phyloP scores from a whole-genome alignment of 768 basidiomycete species.

The Neoboletus subvelutipes region DNA sequence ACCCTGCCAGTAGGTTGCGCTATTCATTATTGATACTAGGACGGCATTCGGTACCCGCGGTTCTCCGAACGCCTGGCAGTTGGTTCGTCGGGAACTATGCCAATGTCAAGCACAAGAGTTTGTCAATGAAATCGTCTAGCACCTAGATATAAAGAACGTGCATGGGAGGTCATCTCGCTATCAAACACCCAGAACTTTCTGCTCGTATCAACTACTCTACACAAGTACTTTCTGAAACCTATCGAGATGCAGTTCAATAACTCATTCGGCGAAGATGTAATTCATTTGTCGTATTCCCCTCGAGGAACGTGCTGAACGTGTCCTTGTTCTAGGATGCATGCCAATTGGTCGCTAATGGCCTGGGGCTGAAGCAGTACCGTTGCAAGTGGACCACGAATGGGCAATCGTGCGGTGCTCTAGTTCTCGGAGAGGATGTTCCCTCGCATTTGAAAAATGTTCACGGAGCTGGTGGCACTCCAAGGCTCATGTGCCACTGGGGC shows the following conservation, averaged over 20 bases:
- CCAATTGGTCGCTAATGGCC: slow-evolving; percentile 9
- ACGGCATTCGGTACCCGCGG: not conserved
- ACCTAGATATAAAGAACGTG: slow-evolving; percentile 13
- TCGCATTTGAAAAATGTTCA: slow-evolving; percentile 18
- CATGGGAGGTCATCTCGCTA: not conserved
- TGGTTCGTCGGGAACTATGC: slow-evolving; percentile 19
- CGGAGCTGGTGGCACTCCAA: not conserved
- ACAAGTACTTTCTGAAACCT: not conserved
- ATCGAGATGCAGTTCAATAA: slow-evolving; percentile 8
- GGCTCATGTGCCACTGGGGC: slow-evolving; percentile 16
- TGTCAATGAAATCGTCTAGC: slow-evolving; percentile 1
- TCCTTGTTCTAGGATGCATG: slow-evolving; percentile 6
- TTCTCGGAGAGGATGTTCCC: slow-evolving; percentile 20
- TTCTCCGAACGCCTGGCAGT: slow-evolving; percentile 10
- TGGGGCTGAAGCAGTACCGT: not conserved
- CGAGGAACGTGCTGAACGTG: not conserved
- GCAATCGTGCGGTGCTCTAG: not conserved
- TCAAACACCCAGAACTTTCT: not conserved
- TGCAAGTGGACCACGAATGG: slow-evolving; percentile 20
- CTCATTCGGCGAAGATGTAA: slow-evolving; percentile 17
- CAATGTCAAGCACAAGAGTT: slow-evolving; percentile 8
- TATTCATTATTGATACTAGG: not conserved
- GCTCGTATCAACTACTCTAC: not conserved
- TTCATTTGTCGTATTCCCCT: not conserved
- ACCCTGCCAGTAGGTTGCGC: not conserved